Evolutionary conservation across 306 rosid species (phyloP), one percentile per base, ranked within the genome.

Genomic region (Oemleria cerasiformis): DNA sequence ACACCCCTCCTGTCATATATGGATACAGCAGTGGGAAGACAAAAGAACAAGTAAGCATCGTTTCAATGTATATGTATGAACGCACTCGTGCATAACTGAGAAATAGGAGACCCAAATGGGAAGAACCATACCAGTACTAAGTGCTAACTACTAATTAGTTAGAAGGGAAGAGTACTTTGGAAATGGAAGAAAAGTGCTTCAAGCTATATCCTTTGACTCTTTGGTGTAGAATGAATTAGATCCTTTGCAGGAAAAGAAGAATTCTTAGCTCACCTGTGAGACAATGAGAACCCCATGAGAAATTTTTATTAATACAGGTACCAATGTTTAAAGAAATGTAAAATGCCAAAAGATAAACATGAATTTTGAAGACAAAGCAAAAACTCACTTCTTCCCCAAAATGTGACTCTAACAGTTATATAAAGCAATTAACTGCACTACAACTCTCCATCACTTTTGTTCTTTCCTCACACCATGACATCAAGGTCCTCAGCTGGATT

Each of bases 1-100:
- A 77, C 63, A 80, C 74, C 74, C 76, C 74, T 82, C 80, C 80
- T 2, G 65, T 76, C 64, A 79, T 43, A 58, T 57, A 59, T 47
- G 57, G 73, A 74, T 30, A 68, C 84, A 78, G 86, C 84, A 72
- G 43, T 54, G 21, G 38, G 64, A 76, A 49, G 51, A 65, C 39
- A 75, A 63, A 75, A 67, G 66, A 55, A 6, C 25, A 42, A 23
- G n/a, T 16, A 60, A 42, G 54, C 30, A 56, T 53, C 36, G 55
- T 41, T 54, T 55, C 4, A 20, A 7, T 23, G 8, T 41, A 21
- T 7, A 5, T 1, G 9, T 1, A 3, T 40, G 30, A 0, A 11
- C 0, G 19, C 54, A 5, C 5, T 40, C 1, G 44, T 0, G 49
- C 61, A 55, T 42, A 70, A 56, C n/a, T 12, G n/a, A 15, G 36